A percentile compares a stretch with the other conserved stretches of the same genome.
Evolutionary conservation across 441 rosid genomes (phyloP).

Genomic region (Mallotus repandus): DNA sequence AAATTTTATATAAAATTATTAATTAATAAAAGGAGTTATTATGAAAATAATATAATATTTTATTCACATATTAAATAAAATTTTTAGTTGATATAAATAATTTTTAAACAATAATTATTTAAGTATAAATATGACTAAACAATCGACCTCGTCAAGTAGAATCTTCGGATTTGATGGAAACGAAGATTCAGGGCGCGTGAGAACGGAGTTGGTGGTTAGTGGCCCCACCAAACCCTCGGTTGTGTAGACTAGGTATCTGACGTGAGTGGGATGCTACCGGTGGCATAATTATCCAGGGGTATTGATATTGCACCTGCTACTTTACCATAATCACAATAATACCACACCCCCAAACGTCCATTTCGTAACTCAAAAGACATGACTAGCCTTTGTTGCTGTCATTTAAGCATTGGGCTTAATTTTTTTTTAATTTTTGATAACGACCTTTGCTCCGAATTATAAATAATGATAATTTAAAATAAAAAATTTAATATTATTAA

Average conservation of each 20-base stretch:
- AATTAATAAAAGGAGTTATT: too few species aligned
- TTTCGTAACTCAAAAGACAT: background rate
- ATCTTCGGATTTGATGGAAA: too few species aligned
- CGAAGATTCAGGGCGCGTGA: constrained; percentile 21
- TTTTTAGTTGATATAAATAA: too few species aligned
- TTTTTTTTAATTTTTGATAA: too few species aligned
- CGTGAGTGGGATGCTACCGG: constrained; percentile 25
- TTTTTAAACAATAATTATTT: too few species aligned
- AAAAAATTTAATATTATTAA: too few species aligned
- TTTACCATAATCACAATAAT: constrained; percentile 17
- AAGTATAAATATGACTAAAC: too few species aligned
- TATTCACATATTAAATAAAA: too few species aligned
- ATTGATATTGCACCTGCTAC: constrained; percentile 2
- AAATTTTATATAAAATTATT: too few species aligned
- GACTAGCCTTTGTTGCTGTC: background rate
- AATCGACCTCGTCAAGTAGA: too few species aligned
- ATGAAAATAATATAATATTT: too few species aligned
- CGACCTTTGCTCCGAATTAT: background rate
- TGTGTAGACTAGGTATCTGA: constrained; percentile 19
- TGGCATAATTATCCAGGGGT: constrained; percentile 23
- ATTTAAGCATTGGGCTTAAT: background rate
- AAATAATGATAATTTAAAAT: too few species aligned
- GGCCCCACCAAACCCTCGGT: background rate
- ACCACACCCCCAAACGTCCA: constrained; percentile 5
- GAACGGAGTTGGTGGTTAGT: background rate